phyloP scores from a whole-genome alignment of 192 early-diverging fungal genomes.

The Mortierella hygrophila region DNA sequence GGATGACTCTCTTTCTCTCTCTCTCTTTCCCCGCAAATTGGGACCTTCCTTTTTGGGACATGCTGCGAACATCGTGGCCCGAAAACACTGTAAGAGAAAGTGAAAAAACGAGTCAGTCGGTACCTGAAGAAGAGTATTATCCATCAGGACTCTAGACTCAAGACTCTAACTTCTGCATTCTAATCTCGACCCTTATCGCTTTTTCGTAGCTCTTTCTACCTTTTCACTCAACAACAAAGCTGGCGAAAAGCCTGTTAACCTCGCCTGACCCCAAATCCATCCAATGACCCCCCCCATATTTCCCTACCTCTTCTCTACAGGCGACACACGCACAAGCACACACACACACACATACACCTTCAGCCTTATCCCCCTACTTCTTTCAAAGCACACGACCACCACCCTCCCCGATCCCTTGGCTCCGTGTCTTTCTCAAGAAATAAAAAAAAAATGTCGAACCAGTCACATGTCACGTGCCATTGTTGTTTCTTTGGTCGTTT shows the following conservation, averaged over 20 bases:
- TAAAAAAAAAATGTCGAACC: background rate
- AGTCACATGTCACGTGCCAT: background rate
- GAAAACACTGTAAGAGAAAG: background rate
- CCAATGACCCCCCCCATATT: too few species aligned
- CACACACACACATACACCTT: background rate
- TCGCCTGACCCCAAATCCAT: too few species aligned
- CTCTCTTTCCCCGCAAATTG: slow-evolving; percentile 4
- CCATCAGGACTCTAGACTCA: background rate
- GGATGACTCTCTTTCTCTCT: background rate
- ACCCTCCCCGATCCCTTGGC: too few species aligned
- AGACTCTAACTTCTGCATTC: background rate
- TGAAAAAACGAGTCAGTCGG: background rate
- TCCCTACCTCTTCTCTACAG: too few species aligned
- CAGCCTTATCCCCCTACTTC: background rate
- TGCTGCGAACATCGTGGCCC: background rate
- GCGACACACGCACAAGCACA: background rate
- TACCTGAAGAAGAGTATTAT: background rate
- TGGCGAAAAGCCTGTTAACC: too few species aligned
- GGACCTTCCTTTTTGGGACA: slow-evolving; percentile 17
- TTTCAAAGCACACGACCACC: background rate
- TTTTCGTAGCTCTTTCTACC: too few species aligned
- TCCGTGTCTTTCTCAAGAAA: background rate
- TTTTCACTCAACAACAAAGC: too few species aligned
- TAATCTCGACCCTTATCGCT: too few species aligned
- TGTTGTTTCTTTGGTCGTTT: slow-evolving; percentile 11